Evolutionary conservation across 2,329 filamentous ascomycete species (phyloP).

Genomic region (Xylaria digitata): DNA sequence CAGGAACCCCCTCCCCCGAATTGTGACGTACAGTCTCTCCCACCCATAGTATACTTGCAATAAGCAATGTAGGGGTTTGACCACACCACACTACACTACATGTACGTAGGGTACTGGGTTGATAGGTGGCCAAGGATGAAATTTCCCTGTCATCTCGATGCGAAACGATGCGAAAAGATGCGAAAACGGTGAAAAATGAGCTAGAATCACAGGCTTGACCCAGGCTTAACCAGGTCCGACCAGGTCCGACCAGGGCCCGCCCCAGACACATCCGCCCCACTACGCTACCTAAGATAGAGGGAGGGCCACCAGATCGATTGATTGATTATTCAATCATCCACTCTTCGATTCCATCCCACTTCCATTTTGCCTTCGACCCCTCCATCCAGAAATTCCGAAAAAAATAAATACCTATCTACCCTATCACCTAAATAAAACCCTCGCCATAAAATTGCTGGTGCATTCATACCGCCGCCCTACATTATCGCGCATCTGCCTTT

Average conservation of each 20-base stretch:
- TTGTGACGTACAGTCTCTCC: conserved; percentile 27
- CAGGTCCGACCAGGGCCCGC: not conserved
- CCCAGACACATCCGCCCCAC: conserved; percentile 19
- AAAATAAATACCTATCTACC: conserved; percentile 21
- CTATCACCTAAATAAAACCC: conserved; percentile 17
- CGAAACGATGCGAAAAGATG: not conserved
- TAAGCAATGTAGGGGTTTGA: conserved; percentile 9
- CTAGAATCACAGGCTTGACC: conserved; percentile 8
- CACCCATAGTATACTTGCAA: not conserved
- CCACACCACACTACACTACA: not conserved
- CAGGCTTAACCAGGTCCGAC: too few species aligned
- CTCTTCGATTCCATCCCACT: conserved; percentile 37
- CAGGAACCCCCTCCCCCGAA: not conserved
- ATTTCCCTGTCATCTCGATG: conserved; percentile 5
- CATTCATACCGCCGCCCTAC: conserved; percentile 27
- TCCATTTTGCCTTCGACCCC: conserved; percentile 35
- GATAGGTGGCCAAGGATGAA: not conserved
- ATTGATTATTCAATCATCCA: conserved; percentile 33
- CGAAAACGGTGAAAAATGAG: conserved; percentile 5
- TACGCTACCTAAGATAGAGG: not conserved
- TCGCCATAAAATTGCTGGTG: conserved; percentile 20
- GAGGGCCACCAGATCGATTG: conserved; percentile 21
- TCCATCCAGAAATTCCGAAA: conserved; percentile 28
- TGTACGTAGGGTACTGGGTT: too few species aligned
- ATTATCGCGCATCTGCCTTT: not conserved